Conservation (phyloP, 1,284 basidiomycete species). For the Austroboletus olivaceoglutinosus region DNA sequence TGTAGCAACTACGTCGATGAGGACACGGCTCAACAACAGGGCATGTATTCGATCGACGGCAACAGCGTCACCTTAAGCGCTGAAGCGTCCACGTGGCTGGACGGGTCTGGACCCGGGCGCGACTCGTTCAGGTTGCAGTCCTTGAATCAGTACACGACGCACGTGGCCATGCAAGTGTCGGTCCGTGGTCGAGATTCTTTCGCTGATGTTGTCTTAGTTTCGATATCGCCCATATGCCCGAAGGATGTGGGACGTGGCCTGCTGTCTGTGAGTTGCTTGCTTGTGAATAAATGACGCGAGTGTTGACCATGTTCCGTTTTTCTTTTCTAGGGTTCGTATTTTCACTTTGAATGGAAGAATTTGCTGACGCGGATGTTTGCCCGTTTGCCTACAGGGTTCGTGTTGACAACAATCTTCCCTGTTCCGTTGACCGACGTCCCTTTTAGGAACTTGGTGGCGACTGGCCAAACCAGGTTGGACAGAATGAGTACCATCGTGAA, state of each 20-base stretch:
- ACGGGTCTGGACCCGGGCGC: conserved; percentile 28
- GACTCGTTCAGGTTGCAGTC: conserved; percentile 37
- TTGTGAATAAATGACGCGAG: too few species aligned
- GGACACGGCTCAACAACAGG: conserved; percentile 41
- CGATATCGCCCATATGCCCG: conserved; percentile 37
- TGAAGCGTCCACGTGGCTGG: conserved; percentile 30
- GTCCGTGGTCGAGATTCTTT: too few species aligned
- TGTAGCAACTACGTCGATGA: conserved; percentile 51
- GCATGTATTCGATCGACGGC: conserved; percentile 46
- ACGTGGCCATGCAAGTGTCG: conserved; percentile 34
- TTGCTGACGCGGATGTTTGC: not conserved
- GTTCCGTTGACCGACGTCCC: not conserved
- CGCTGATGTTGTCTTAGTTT: conserved; percentile 18
- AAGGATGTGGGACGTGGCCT: conserved; percentile 40
- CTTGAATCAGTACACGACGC: conserved; percentile 30
- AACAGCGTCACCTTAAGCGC: conserved; percentile 43
- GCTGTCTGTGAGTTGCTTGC: conserved; percentile 24
- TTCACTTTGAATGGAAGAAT: not conserved
- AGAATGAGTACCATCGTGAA: not conserved
- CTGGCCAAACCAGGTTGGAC: conserved; percentile 10
- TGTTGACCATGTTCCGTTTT: not conserved
- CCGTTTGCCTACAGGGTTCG: conserved; percentile 4
- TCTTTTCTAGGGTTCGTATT: conserved; percentile 19
- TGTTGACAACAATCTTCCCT: not conserved
- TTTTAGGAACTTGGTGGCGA: conserved; percentile 9